Percentiles rank a stretch among this genome's conserved stretches.
phyloP scores from a whole-genome alignment of 2,329 filamentous ascomycete species.

The Verticillium albo-atrum region DNA sequence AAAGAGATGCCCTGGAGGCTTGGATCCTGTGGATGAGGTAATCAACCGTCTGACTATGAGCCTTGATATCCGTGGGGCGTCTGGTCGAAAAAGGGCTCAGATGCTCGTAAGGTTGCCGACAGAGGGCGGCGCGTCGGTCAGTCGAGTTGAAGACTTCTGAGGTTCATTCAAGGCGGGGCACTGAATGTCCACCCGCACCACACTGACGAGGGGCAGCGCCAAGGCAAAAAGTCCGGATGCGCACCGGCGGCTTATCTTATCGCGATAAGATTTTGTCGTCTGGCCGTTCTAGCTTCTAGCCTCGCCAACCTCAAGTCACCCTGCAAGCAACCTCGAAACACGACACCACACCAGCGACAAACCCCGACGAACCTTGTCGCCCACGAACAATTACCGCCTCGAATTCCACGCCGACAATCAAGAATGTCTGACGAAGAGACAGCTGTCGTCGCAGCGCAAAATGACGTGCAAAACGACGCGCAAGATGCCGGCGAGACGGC shows the following conservation, averaged over 20 bases:
- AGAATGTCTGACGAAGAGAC: constrained; percentile 9
- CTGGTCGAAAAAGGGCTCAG: neutral
- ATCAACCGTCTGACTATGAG: neutral
- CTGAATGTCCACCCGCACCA: constrained; percentile 2
- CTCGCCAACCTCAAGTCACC: neutral
- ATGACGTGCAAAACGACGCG: constrained; percentile 17
- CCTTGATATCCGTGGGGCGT: neutral
- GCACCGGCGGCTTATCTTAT: constrained; percentile 1
- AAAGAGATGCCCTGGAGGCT: neutral
- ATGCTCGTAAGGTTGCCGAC: neutral
- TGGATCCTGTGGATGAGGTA: neutral
- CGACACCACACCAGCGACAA: neutral
- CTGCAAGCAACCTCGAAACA: neutral
- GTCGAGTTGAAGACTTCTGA: constrained; percentile 2
- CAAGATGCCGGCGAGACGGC: constrained; percentile 23
- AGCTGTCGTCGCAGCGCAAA: constrained; percentile 10
- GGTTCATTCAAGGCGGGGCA: constrained; percentile 9
- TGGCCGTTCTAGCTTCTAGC: neutral
- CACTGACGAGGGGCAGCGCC: constrained; percentile 12
- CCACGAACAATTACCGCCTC: neutral
- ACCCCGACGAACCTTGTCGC: neutral
- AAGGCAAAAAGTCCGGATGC: constrained; percentile 3
- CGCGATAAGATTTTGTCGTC: constrained; percentile 7
- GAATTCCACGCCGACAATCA: neutral
- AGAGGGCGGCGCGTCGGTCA: neutral